These are phyloP conservation scores for Fusarium subtropicale DNA, from an alignment of 2,329 filamentous ascomycete species.

Conservation along the genomic window DNA sequence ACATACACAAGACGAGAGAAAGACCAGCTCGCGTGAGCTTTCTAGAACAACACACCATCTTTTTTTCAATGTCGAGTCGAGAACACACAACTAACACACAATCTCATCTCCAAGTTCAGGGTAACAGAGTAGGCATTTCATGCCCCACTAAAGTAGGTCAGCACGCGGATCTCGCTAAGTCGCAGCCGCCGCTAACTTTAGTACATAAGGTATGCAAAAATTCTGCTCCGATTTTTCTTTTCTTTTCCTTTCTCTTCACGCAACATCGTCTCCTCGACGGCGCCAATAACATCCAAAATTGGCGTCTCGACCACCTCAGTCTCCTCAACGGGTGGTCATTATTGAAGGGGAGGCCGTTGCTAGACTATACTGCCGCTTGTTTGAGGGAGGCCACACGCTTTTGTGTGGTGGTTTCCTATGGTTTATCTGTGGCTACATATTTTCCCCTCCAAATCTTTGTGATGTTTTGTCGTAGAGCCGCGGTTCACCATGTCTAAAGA, in stretches of 20 bases:
- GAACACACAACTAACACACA: neutral
- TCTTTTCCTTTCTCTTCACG: constrained; percentile 45
- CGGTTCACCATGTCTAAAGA: neutral
- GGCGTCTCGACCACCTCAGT: constrained; percentile 41
- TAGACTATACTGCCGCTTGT: constrained; percentile 56
- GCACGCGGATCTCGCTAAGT: constrained; percentile 21
- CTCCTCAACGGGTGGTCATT: constrained; percentile 42
- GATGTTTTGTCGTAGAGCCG: constrained; percentile 2
- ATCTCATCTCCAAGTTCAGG: neutral
- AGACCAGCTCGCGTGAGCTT: constrained; percentile 25
- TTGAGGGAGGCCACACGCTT: constrained; percentile 58
- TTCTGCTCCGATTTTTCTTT: constrained; percentile 5
- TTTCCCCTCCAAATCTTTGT: neutral
- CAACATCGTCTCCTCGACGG: constrained; percentile 49
- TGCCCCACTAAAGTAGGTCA: neutral
- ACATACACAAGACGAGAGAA: neutral
- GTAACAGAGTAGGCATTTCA: neutral
- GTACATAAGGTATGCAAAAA: constrained; percentile 23
- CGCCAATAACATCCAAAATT: constrained; percentile 41
- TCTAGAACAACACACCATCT: neutral
- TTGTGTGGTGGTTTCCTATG: constrained; percentile 58
- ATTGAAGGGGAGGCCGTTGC: constrained; percentile 48
- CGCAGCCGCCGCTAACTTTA: constrained; percentile 23
- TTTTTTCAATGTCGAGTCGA: neutral
- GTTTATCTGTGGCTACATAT: constrained; percentile 57